A percentile compares a stretch with the other conserved stretches of the same genome.
phyloP scores from a whole-genome alignment of 2,329 filamentous ascomycete species.

The Aspergillus novofumigatus region DNA sequence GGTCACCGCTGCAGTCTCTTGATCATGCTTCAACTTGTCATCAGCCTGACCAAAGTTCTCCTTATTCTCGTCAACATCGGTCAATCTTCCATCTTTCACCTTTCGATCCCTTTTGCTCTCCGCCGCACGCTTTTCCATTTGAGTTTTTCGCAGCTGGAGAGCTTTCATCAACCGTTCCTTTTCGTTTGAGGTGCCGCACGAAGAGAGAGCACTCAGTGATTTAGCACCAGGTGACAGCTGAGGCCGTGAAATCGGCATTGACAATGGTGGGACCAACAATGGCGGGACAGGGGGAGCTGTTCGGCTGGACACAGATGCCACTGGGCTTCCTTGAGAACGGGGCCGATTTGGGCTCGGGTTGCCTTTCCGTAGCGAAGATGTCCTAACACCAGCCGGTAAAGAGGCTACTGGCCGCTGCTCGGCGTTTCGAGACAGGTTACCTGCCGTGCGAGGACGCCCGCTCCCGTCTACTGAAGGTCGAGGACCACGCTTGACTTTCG shows the following conservation, averaged over 20 bases:
- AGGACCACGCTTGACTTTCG: conserved; percentile 83
- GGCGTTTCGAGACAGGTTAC: conserved; percentile 40
- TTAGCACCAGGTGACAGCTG: conserved; percentile 37
- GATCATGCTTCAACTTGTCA: conserved; percentile 9
- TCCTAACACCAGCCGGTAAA: conserved; percentile 75
- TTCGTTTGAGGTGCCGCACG: conserved; percentile 71
- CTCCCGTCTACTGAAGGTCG: conserved; percentile 66
- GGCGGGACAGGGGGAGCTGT: conserved; percentile 36
- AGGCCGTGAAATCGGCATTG: conserved; percentile 30
- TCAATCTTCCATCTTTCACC: conserved; percentile 12
- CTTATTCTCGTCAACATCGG: conserved; percentile 17
- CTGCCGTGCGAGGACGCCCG: conserved; percentile 57
- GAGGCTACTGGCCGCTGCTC: conserved; percentile 70
- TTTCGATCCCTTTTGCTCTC: conserved; percentile 25
- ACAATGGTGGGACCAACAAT: conserved; percentile 36
- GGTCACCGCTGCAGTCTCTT: conserved; percentile 4
- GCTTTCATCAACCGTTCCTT: conserved; percentile 93
- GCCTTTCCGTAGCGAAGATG: conserved; percentile 48
- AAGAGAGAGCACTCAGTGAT: conserved; percentile 44
- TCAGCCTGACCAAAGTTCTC: conserved; percentile 26
- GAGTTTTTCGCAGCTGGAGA: conserved; percentile 81
- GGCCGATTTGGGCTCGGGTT: conserved; percentile 45
- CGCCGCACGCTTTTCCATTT: conserved; percentile 48
- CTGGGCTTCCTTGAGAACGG: conserved; percentile 41
- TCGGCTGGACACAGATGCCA: conserved; percentile 26